These are phyloP conservation scores for Pterulicium gracile DNA, from an alignment of 1,284 basidiomycete genomes.

Conservation along the genomic window DNA sequence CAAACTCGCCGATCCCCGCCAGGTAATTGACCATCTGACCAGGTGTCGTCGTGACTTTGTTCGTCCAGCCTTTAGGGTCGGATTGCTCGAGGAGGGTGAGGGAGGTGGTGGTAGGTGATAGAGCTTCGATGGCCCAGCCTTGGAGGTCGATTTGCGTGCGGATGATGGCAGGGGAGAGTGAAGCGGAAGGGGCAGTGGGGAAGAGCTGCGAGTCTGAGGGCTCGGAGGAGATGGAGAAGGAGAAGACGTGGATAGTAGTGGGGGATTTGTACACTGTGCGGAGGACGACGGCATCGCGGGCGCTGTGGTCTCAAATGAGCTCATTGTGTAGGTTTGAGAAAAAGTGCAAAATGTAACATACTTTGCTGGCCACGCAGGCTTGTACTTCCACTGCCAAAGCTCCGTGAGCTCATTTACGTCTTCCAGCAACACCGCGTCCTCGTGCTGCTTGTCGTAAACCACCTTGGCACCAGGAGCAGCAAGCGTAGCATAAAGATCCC, in stretches of 20 bases:
- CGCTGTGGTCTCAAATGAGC: conserved; percentile 33
- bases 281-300: conserved; percentile 83
- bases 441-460: conserved; percentile 88
- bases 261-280: conserved; percentile 98
- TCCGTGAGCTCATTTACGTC: conserved; percentile 90
- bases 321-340: conserved; percentile 6
- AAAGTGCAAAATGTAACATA: conserved; percentile 30
- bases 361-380: conserved; percentile 87
- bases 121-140: conserved; percentile 93
- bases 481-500: conserved; percentile 92
- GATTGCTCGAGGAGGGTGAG: conserved; percentile 94
- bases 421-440: conserved; percentile 78
- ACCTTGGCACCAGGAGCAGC: conserved; percentile 73
- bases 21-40: conserved; percentile 82
- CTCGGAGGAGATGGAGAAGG: conserved; percentile 76
- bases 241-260: conserved; percentile 90
- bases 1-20: conserved; percentile 87
- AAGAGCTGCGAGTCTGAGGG: conserved; percentile 67
- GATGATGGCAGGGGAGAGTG: conserved; percentile 67
- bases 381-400: conserved; percentile 84
- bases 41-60: conserved; percentile 81
- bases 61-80: conserved; percentile 95
- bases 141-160: conserved; percentile 92
- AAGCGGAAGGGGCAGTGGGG: conserved; percentile 52
- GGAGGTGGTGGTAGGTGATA: conserved; percentile 92